Percentiles rank a stretch among this genome's conserved stretches.
Conservation (phyloP, 805 yeast genomes). For the Myxozyma monticola region DNA sequence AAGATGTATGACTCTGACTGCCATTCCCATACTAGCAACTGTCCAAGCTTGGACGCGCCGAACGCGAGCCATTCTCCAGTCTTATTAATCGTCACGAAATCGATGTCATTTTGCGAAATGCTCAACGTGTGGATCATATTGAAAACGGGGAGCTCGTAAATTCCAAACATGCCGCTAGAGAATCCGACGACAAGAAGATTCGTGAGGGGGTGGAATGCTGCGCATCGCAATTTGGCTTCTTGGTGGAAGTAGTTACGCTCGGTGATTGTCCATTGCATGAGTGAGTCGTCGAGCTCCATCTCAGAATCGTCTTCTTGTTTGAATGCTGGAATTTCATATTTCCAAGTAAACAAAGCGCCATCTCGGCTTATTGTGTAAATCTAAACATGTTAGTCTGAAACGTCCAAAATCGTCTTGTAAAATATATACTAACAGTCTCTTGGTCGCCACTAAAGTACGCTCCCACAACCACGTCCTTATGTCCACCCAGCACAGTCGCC, state of each 20-base stretch:
- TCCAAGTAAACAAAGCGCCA: conserved; percentile 93
- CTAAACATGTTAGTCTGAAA: conserved; percentile 1
- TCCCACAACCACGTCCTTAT: conserved; percentile 79
- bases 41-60: conserved; percentile 90
- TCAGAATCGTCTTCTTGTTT: conserved; percentile 48
- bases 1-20: conserved; percentile 93
- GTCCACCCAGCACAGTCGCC: conserved; percentile 87
- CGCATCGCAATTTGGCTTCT: conserved; percentile 69
- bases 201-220: conserved; percentile 74
- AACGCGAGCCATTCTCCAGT: conserved; percentile 97
- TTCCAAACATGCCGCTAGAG: conserved; percentile 82
- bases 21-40: conserved; percentile 96
- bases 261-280: conserved; percentile 74
- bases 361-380: conserved; percentile 91
- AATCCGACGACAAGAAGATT: conserved; percentile 86
- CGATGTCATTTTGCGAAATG: conserved; percentile 88
- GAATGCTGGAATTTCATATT: conserved; percentile 60
- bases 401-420: not conserved
- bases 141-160: conserved; percentile 83
- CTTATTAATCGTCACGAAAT: conserved; percentile 72
- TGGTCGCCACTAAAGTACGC: conserved; percentile 89
- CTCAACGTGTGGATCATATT: conserved; percentile 79
- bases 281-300: conserved; percentile 40
- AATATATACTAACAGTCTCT: conserved; percentile 50
- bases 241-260: conserved; percentile 75